Conservation (phyloP, 345 rosid genomes). For the Excoecaria cochinchinensis region DNA sequence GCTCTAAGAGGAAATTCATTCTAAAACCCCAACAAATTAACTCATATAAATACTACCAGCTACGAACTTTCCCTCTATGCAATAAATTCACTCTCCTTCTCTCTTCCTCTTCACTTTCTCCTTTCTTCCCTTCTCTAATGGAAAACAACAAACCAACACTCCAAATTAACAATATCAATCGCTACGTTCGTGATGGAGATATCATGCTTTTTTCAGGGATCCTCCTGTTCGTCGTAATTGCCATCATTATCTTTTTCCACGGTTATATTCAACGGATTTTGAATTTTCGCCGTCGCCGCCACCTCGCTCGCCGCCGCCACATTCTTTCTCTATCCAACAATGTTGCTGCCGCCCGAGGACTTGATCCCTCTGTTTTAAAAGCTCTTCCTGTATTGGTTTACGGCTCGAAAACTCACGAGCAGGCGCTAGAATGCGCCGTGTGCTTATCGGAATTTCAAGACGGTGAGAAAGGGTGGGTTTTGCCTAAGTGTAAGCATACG, state of each 20-base stretch:
- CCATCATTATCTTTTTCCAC: constrained; percentile 5
- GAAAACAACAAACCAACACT: background rate
- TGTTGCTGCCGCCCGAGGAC: background rate
- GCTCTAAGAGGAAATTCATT: no score
- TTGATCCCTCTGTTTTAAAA: constrained; percentile 11
- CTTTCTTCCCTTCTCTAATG: background rate
- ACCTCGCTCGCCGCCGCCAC: background rate
- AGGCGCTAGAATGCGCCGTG: constrained; percentile 18
- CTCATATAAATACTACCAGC: no score
- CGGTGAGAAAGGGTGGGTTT: constrained; percentile 19
- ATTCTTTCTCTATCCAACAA: background rate
- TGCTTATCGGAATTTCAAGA: constrained; percentile 25
- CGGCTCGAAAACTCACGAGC: background rate
- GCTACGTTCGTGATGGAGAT: background rate
- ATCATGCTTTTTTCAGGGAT: constrained; percentile 14
- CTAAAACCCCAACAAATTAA: no score
- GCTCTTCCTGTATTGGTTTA: constrained; percentile 12
- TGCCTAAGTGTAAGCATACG: constrained; percentile 27
- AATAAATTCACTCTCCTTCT: no score
- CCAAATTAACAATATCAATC: background rate
- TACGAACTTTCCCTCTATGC: constrained; percentile 25
- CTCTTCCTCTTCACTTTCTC: no score
- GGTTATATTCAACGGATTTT: constrained; percentile 5
- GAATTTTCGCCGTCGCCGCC: background rate
- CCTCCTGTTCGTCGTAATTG: background rate